Percentiles rank a stretch among this genome's conserved stretches.
phyloP scores from a whole-genome alignment of 371 early-diverging fungal genomes.

The Mortierella sp. region DNA sequence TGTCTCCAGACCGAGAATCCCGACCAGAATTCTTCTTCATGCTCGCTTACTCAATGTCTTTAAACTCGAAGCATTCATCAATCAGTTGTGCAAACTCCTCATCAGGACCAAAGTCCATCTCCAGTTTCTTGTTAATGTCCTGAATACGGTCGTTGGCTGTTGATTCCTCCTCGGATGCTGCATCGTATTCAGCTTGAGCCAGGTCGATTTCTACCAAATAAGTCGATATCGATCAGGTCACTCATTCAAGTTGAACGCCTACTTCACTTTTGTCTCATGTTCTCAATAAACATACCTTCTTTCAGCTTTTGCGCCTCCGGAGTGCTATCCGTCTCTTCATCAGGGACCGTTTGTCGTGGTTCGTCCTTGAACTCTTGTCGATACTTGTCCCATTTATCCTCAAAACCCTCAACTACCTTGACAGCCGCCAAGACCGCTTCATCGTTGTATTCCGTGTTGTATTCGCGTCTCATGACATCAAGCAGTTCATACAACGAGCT shows the following conservation, averaged over 20 bases:
- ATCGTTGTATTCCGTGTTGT: constrained; percentile 50
- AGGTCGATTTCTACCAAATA: constrained; percentile 53
- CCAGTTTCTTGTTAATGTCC: constrained; percentile 58
- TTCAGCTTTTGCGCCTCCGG: constrained; percentile 28
- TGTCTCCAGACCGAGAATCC: too few relatives aligned
- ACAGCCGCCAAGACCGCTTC: constrained; percentile 38
- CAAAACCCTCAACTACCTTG: constrained; percentile 30
- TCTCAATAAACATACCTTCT: constrained; percentile 15
- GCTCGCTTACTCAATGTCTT: constrained; percentile 77
- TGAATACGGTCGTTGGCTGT: constrained; percentile 52
- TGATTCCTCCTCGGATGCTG: constrained; percentile 54
- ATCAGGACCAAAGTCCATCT: constrained; percentile 69
- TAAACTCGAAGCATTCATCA: constrained; percentile 74
- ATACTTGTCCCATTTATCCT: constrained; percentile 17
- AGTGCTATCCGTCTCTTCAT: constrained; percentile 16
- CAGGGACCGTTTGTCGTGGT: constrained; percentile 15
- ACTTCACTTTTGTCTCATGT: background rate
- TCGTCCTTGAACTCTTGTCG: constrained; percentile 32
- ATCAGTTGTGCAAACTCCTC: constrained; percentile 70
- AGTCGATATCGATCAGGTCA: constrained; percentile 1
- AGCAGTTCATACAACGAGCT: constrained; percentile 27
- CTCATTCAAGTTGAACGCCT: background rate
- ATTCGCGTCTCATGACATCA: constrained; percentile 23
- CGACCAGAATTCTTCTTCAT: background rate
- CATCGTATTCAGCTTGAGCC: constrained; percentile 55